A percentile compares a stretch with the other conserved stretches of the same genome.
Evolutionary conservation across 2,329 filamentous ascomycete species (phyloP).

Genomic region (Penicillium sp.): DNA sequence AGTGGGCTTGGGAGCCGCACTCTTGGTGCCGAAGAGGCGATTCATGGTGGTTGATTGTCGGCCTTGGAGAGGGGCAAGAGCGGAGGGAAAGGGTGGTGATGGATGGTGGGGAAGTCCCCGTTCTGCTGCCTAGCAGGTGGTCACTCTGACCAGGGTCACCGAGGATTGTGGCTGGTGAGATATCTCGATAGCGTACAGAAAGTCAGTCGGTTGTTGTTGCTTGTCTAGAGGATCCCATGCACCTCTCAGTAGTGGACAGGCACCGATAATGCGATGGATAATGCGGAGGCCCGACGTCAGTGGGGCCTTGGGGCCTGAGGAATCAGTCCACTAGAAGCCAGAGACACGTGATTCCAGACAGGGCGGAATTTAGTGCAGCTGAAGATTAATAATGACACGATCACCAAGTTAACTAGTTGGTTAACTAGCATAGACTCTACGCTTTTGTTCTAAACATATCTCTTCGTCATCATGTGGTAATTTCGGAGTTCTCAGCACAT

Average conservation of each 20-base stretch:
- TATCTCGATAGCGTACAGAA: neutral
- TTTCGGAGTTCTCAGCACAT: neutral
- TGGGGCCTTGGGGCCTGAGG: slow-evolving; percentile 18
- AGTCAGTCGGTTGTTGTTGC: neutral
- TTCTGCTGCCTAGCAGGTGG: neutral
- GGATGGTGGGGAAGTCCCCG: neutral
- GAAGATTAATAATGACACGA: slow-evolving; percentile 4
- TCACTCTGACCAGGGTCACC: neutral
- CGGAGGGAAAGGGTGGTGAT: neutral
- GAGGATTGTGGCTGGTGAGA: neutral
- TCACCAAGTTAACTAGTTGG: no score
- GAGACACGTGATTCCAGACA: slow-evolving; percentile 7
- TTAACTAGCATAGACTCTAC: neutral
- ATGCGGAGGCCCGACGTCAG: slow-evolving; percentile 27
- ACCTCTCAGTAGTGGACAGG: slow-evolving; percentile 2
- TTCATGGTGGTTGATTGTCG: slow-evolving; percentile 70
- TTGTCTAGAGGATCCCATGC: neutral
- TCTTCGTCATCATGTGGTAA: neutral
- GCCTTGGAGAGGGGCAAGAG: slow-evolving; percentile 7
- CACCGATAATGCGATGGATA: slow-evolving; percentile 21
- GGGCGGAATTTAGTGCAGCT: neutral
- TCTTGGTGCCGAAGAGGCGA: slow-evolving; percentile 89
- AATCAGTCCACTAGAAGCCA: neutral
- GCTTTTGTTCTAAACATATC: neutral
- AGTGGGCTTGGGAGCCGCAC: slow-evolving; percentile 85